Evolutionary conservation across 306 rosid genomes (phyloP), one percentile per base, ranked within the genome.

Genomic region (Medicago lupulina): DNA sequence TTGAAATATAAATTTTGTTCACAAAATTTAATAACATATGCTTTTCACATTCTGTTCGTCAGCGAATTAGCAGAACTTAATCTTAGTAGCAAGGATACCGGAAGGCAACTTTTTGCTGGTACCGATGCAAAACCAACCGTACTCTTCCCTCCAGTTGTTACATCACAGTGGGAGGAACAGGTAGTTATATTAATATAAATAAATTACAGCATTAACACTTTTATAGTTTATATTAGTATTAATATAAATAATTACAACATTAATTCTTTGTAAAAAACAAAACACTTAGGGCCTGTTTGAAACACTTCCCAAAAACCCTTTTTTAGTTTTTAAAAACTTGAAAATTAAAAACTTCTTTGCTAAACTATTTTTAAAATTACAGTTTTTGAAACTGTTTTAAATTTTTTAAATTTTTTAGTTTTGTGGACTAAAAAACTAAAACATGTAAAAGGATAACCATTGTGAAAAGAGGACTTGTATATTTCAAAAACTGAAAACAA

Each of bases 91-190:
- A 90, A 92, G 91, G 99, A 92, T 58, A 61, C 88, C 43, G 98
- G 97, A 85, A 83, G 88, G 80, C 99, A 95, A 84, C 99, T 86
- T 83, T 95, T 95, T 84, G 97, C 97, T 62, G 99, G 99, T 28
- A 86, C 93, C 28, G 95, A 94, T 85, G 71, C 85, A 16, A 90
- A 67, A 84, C 97, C 98, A 7, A 88, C 97, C 12, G 84, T 95
- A 68, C 73, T 80, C 62, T 94, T 85, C 82, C 97, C 97, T 79
- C 97, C 99, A 14, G 43, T 81, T 67, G 88, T 85, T 72, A 90
- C 97, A 57, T 87, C 99, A 44, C 97, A 92, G 82, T 95, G 97
- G 99, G 97, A 90, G 85, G 99, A 95, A 78, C 97, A 92, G 93
- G 99, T 89, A 57, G 36, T 47, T 25, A 46, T 53, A n/a, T 41